Base-by-base conservation (phyloP, 371 early-diverging fungal genomes). In the Smittium culicis region DNA sequence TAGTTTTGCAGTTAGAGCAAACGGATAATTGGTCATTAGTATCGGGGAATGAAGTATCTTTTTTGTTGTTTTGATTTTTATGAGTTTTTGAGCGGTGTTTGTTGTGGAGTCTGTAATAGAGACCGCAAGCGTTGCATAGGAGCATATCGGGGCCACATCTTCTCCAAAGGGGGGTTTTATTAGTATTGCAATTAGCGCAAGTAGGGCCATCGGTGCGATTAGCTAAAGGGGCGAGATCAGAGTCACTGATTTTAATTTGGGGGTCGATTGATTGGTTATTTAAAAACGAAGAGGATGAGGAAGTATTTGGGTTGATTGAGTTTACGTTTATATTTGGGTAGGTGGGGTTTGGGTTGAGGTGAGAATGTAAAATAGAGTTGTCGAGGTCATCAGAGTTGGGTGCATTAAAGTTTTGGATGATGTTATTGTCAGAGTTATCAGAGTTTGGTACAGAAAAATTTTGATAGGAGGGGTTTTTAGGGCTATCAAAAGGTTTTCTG, bases 101-200 rank as follows among this genome's bases (percentile, higher is more conserved):
- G 66, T 85, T 80, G 61, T 76, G 97, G 28, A 93, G 79, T 73
- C 90, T 90, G 66, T 84, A 86, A 74, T 96, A 98, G 34, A 98
- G 78, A 0, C 96, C 97, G 71, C 98, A 98, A 24, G 98, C 96
- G 77, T 97, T 98, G 80, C 98, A 98, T 24, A 96, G 79, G 1
- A 86, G 72, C 64, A 91, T 84, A 60, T 90, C 92, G 64, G 89
- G 79, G 31, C 83, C 83, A 28, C 89, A 88, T 61, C 96, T 79
- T 35, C 99, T 81, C 99, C 99, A 99, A 20, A 96, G 83, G 0
- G 98, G 96, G 1, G 99, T 97, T 2, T 81, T 81, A 0, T 88
- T 90, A 2, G 92, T 87, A 3, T 82, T 81, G 74, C 99, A 98
- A 78, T 98, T 95, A 27, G 63, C 61, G 28, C 67, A 66, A 33